Evolutionary conservation across 371 early-diverging fungal species (phyloP).

Genomic region (Actinomucor elegans): DNA sequence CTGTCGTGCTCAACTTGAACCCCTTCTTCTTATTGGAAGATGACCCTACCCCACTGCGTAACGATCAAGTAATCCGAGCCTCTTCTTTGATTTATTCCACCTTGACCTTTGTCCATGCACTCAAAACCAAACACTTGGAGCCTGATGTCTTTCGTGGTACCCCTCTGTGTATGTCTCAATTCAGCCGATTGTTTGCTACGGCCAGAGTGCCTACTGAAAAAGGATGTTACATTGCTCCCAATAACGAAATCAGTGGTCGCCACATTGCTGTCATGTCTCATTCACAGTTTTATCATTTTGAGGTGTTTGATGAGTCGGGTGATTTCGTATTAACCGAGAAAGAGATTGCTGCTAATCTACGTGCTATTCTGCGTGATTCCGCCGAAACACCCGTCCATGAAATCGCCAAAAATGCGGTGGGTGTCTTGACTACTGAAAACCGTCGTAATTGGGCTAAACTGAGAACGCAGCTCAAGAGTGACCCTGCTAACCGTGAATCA

Average conservation of each 20-base stretch:
- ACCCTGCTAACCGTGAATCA: slow-evolving; percentile 56
- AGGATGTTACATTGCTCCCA: slow-evolving; percentile 48
- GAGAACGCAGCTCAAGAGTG: slow-evolving; percentile 31
- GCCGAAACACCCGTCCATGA: slow-evolving; percentile 25
- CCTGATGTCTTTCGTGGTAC: slow-evolving; percentile 64
- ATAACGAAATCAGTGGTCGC: slow-evolving; percentile 34
- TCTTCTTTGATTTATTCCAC: slow-evolving; percentile 54
- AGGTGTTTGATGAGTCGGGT: slow-evolving; percentile 54
- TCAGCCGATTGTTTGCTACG: slow-evolving; percentile 57
- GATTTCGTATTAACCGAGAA: slow-evolving; percentile 40
- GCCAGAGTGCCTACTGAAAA: slow-evolving; percentile 57
- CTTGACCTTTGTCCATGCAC: slow-evolving; percentile 49
- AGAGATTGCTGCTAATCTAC: slow-evolving; percentile 47
- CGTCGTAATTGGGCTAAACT: slow-evolving; percentile 72
- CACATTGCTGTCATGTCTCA: slow-evolving; percentile 64
- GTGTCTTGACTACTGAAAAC: slow-evolving; percentile 68
- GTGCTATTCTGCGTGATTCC: slow-evolving; percentile 43
- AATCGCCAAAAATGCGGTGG: slow-evolving; percentile 49
- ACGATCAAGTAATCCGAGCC: slow-evolving; percentile 49
- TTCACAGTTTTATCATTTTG: slow-evolving; percentile 67
- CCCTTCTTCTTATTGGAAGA: slow-evolving; percentile 53
- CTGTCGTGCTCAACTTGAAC: slow-evolving; percentile 49
- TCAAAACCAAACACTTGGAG: slow-evolving; percentile 49
- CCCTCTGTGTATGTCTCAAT: slow-evolving; percentile 69
- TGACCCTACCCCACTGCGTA: slow-evolving; percentile 51